These are phyloP conservation scores for Epichloe bromicola DNA, from an alignment of 2,329 filamentous ascomycete species.

Conservation along the genomic window DNA sequence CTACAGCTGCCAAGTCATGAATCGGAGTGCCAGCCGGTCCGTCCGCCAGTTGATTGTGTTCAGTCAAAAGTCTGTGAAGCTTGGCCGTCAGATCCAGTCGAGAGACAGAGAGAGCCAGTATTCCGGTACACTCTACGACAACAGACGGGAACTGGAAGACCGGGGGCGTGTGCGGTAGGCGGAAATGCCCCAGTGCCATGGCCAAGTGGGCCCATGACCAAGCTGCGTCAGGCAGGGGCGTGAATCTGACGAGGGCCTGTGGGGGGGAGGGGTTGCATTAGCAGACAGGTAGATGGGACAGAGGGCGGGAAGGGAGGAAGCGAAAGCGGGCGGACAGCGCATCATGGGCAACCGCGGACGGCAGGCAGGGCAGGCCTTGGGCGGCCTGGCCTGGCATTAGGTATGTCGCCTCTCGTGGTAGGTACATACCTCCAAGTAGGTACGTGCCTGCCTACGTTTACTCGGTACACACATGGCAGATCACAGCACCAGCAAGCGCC, in stretches of 20 bases:
- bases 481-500: too few species aligned
- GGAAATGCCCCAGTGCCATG: too few species aligned
- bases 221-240: neutral
- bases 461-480: too few species aligned
- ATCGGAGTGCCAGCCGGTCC: neutral
- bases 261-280: neutral
- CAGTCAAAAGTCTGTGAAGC: neutral
- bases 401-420: too few species aligned
- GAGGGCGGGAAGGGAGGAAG: slow-evolving; percentile 4
- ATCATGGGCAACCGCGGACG: neutral
- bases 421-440: too few species aligned
- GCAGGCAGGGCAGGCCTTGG: neutral
- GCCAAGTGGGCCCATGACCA: neutral
- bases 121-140: neutral
- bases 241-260: neutral
- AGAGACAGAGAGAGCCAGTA: neutral
- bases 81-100: neutral
- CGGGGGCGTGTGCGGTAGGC: neutral
- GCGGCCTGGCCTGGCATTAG: too few species aligned
- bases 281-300: slow-evolving; percentile 6
- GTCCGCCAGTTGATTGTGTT: neutral
- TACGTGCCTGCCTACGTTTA: too few species aligned
- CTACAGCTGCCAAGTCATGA: neutral
- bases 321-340: slow-evolving; percentile 1
- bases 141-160: neutral